Conservation (phyloP, 306 rosid species). For the Luffa acutangula region DNA sequence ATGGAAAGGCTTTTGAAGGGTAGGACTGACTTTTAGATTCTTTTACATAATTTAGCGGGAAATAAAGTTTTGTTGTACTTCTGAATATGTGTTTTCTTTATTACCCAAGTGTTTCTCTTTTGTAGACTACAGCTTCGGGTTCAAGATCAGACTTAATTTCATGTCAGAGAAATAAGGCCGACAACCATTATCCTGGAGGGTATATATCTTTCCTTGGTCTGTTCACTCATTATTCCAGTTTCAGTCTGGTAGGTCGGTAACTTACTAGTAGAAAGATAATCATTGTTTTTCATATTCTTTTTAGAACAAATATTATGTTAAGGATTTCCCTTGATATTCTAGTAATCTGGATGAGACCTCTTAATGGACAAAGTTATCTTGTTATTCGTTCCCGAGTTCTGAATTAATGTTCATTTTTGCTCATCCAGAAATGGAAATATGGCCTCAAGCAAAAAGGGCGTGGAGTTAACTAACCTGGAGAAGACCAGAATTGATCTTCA, state of each 20-base stretch:
- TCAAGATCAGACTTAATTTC: conserved; percentile 26
- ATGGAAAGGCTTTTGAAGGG: background rate
- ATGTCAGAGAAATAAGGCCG: conserved; percentile 21
- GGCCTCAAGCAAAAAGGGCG: conserved; percentile 18
- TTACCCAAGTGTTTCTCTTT: conserved; percentile 11
- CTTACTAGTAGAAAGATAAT: background rate
- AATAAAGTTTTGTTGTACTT: background rate
- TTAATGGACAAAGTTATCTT: background rate
- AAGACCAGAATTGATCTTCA: conserved; percentile 36
- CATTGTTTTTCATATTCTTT: background rate
- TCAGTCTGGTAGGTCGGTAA: background rate
- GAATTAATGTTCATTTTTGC: conserved; percentile 15
- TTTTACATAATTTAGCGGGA: background rate
- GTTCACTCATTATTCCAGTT: conserved; percentile 7
- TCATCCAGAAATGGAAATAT: conserved; percentile 21
- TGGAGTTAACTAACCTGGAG: conserved; percentile 17
- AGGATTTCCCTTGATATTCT: background rate
- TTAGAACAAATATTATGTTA: background rate
- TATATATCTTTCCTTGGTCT: conserved; percentile 16
- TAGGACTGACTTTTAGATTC: background rate
- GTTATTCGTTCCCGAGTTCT: conserved; percentile 7
- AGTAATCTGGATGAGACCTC: background rate
- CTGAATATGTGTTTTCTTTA: background rate
- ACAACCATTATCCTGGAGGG: conserved; percentile 28
- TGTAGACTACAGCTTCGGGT: conserved; percentile 33